Base-by-base conservation (phyloP, 2,329 filamentous ascomycete species). In the Aspergillus sp. region DNA sequence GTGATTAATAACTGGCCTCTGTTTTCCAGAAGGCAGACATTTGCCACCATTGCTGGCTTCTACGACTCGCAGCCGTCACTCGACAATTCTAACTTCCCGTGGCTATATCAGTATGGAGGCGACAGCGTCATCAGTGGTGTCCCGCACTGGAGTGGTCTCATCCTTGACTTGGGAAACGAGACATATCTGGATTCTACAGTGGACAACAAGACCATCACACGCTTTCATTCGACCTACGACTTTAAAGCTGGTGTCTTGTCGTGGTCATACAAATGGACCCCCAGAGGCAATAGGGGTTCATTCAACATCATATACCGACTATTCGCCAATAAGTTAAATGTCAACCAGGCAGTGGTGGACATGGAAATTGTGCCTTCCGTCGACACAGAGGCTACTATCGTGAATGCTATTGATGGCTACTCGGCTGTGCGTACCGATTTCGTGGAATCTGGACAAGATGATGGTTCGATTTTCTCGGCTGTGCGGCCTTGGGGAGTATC, bases 41-140 rank as follows among this genome's bases (percentile, higher is more conserved):
- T 86, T 59, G 79, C 80, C 2, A 85, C 82, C 0, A 76, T 87
- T 29, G 76, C 79, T 4, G 83, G 83, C 1, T 86, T 86, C 58
- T 86, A 76, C 60, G 75, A 85, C 51, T 70, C 70, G 3, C 80
- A 85, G 58, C 71, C 73, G 2, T 74, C 71, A 29, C 79, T 75
- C 0, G 80, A 78, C 40, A 74, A 75, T 0, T 76, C 77, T 5
- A 86, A 86, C 54, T 86, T 83, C 54, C 73, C 74, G 0, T 86
- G 84, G 82, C 62, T 88, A 39, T 73, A 78, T 47, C 79, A 86
- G 53, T 83, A 85, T 64, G 83, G 83, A 5, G 78, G 78, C 48
- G 84, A 88, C 57, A 84, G 79, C 54, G 81, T 85, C 43, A 84
- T 87, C 51, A 79, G 77, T 44, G 85, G 85, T 27, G 75, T 88